These are phyloP conservation scores for Stemphylium beticola DNA, from an alignment of 2,329 filamentous ascomycete species.

Conservation along the genomic window DNA sequence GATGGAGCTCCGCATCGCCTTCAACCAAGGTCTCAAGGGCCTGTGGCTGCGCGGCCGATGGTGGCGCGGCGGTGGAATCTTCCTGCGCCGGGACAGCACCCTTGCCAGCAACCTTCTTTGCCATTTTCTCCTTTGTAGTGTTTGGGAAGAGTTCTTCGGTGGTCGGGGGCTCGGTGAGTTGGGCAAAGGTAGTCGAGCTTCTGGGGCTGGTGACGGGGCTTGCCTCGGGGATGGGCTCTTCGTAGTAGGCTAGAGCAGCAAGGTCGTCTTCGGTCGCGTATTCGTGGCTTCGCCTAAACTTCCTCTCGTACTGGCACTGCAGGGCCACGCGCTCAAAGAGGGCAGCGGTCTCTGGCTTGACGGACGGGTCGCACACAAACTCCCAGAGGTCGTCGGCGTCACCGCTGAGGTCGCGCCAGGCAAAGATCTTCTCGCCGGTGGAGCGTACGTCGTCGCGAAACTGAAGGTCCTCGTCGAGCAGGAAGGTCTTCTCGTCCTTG, in stretches of 20 bases:
- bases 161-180: conserved; percentile 38
- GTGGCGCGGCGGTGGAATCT: conserved; percentile 64
- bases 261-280: conserved; percentile 83
- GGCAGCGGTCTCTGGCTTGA: conserved; percentile 72
- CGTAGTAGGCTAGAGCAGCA: conserved; percentile 79
- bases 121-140: conserved; percentile 51
- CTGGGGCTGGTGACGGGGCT: conserved; percentile 62
- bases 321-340: conserved; percentile 83
- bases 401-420: conserved; percentile 93
- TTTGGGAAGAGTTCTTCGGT: conserved; percentile 46
- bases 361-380: conserved; percentile 86
- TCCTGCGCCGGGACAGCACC: conserved; percentile 41
- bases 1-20: conserved; percentile 83
- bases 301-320: conserved; percentile 97
- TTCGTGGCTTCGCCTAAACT: conserved; percentile 80
- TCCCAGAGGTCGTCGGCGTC: conserved; percentile 96
- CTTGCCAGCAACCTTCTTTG: conserved; percentile 47
- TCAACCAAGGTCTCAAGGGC: conserved; percentile 74
- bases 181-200: conserved; percentile 42
- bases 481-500: conserved; percentile 95
- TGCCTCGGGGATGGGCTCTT: conserved; percentile 65
- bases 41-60: conserved; percentile 67
- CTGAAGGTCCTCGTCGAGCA: conserved; percentile 90
- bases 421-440: conserved; percentile 82
- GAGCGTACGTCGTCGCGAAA: conserved; percentile 84